Conservation (phyloP, 306 rosid species). For the Quercus ilex region DNA sequence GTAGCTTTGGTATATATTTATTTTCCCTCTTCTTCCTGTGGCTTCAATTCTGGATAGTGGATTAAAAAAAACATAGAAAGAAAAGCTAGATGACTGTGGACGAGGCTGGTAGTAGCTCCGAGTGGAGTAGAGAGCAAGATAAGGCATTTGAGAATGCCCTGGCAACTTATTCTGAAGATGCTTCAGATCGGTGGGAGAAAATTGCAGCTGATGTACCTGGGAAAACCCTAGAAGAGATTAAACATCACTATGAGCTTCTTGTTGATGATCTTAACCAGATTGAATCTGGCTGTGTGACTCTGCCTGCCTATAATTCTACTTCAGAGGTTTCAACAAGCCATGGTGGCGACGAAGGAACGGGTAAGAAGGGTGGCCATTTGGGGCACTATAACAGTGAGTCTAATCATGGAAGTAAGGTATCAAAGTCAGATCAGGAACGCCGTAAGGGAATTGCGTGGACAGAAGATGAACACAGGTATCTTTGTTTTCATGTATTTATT, state of each 20-base stretch:
- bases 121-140: slow-evolving; percentile 88
- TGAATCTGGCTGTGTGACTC: slow-evolving; percentile 83
- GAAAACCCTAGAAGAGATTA: slow-evolving; percentile 73
- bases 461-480: slow-evolving; percentile 94
- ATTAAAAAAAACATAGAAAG: not conserved
- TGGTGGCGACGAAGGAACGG: slow-evolving; percentile 71
- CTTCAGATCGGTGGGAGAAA: slow-evolving; percentile 85
- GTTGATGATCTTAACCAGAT: slow-evolving; percentile 74
- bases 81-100: slow-evolving; percentile 59
- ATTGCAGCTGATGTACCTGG: slow-evolving; percentile 79
- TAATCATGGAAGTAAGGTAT: slow-evolving; percentile 74
- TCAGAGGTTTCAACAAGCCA: slow-evolving; percentile 72
- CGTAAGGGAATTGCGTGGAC: slow-evolving; percentile 99
- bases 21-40: slow-evolving; percentile 29
- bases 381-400: slow-evolving; percentile 53
- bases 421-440: slow-evolving; percentile 92
- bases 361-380: slow-evolving; percentile 56
- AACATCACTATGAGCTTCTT: slow-evolving; percentile 74
- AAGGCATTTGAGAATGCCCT: slow-evolving; percentile 89
- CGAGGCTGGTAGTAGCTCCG: slow-evolving; percentile 63
- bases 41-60: slow-evolving; percentile 24
- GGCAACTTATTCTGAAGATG: slow-evolving; percentile 69
- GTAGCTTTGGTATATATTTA: slow-evolving; percentile 17
- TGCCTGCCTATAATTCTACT: slow-evolving; percentile 80
- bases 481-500: slow-evolving; percentile 9